Conservation (phyloP, 768 basidiomycete species). For the Macrolepiota albuminosa region DNA sequence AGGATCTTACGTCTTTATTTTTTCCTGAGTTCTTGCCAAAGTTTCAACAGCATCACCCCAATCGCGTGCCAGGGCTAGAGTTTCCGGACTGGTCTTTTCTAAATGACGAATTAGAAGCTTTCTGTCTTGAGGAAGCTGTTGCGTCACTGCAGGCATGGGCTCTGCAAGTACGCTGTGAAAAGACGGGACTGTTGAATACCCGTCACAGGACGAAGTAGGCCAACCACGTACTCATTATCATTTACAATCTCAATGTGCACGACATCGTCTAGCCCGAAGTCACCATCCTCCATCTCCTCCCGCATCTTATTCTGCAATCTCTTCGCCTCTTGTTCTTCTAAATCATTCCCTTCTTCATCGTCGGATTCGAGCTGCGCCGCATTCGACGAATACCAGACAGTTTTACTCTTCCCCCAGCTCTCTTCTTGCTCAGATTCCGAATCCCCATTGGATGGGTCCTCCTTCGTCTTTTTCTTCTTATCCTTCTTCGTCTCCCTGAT, state of each 20-base stretch:
- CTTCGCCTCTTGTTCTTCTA: constrained; percentile 85
- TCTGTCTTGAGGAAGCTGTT: constrained; percentile 50
- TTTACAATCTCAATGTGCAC: constrained; percentile 31
- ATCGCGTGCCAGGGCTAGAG: constrained; percentile 75
- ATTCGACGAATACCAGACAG: constrained; percentile 85
- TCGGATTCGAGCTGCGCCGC: constrained; percentile 77
- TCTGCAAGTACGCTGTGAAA: constrained; percentile 33
- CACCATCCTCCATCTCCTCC: constrained; percentile 67
- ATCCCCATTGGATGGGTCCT: constrained; percentile 23
- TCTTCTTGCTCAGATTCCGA: constrained; percentile 49
- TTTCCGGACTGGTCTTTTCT: constrained; percentile 73
- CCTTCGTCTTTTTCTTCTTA: constrained; percentile 18
- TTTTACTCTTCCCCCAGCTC: constrained; percentile 77
- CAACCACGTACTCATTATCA: constrained; percentile 28
- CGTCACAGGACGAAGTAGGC: background rate
- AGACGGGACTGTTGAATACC: background rate
- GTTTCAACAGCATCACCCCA: constrained; percentile 68
- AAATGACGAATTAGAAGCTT: constrained; percentile 58
- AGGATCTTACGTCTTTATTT: constrained; percentile 47
- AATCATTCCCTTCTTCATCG: constrained; percentile 83
- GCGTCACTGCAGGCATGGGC: constrained; percentile 27
- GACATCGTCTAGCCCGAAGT: constrained; percentile 77
- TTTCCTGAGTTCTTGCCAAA: constrained; percentile 47
- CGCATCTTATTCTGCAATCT: constrained; percentile 73
- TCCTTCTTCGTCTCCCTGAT: constrained; percentile 14